Base-by-base conservation (phyloP, 305 asterid species). In the Fraxinus platypoda region DNA sequence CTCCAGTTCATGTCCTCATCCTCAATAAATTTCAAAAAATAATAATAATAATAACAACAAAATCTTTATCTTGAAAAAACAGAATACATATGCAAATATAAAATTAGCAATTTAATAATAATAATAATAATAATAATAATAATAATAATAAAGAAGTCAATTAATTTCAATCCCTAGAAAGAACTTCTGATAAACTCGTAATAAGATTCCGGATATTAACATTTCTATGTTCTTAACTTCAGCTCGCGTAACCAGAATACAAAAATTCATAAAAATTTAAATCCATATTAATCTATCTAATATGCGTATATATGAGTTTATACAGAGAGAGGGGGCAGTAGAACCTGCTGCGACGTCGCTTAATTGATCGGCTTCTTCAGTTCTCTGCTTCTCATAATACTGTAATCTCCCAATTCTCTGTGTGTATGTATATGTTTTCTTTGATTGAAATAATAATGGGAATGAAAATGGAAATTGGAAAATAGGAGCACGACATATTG, bases 371-470 rank as follows among this genome's bases (percentile, higher is more conserved):
- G 19, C 34, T 26, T 4, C 19, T 66, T 66, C 19, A 68, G 74
- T 68, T 68, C 74, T 68, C 74, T 59, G 70, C 70, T 68, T 68
- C 35, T 68, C 74, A 68, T 68, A 68, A 26, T 25, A 68, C 74
- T 68, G 35, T 25, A 68, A 28, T 68, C 19, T 28, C 74, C 13
- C 37, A 11, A 31, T 9, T 11, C 34, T 12, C 0, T 28, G 17
- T 21, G 28, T 62, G 15, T 68, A 3, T 64, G 34, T 26, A 26
- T 64, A 13, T 26, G 17, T 26, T 25, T 28, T 28, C 74, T 13
- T 9, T 68, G 35, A 64, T 11, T 64, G 73, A 23, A 64, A 64
- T 59, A 23, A 7, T 8, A 25, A 62, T 62, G 33, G 31, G 31
- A 68, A 68, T 26, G 74, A 19, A 66, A 26, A 26, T 64, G 72